Base-by-base conservation (phyloP, 352 stramenopile species). In the Pythium apleroticum region DNA sequence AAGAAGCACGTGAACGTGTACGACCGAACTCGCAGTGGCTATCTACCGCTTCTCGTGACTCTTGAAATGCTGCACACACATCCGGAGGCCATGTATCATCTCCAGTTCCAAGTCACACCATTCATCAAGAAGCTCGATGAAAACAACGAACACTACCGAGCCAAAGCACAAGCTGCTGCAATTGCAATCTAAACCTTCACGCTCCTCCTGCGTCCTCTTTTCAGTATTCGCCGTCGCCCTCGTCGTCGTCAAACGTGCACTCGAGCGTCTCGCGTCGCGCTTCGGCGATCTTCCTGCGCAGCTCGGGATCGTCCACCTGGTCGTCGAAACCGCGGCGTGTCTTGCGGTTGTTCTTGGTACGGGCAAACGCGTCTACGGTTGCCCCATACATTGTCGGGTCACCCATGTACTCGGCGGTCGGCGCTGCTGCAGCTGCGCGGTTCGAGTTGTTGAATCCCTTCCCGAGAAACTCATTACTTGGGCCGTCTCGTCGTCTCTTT, bases 1-100 rank as follows among this genome's bases (percentile, higher is more conserved):
- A 90, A 90, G 71, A 89, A 88, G 58, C 71, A 88, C 39, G 74
- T 86, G n/a, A 76, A 57, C 22, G 24, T 80, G 17, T 86, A 77
- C 46, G 81, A 90, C 45, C 60, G 60, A 1, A 48, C 66, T 0
- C 71, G 75, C 19, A 62, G 60, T 6, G 79, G 79, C 0, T 83
- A 65, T 52, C 50, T 90, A n/a, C 45, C 77, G 0, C 65, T 73
- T 7, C 55, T 65, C 19, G 20, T 58, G 9, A 66, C 76, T 2
- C 57, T 87, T 22, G 78, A 81, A 28, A 76, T 90, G 76, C 67
- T 90, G 0, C 52, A 76, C 9, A 57, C 55, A 10, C 78, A 89
- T 10, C 72, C 79, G 0, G 75, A 73, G 1, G 79, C 76, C 2
- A 63, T 86, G 12, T 59, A 68, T 14, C 62, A 83, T 46, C 25